phyloP scores from a whole-genome alignment of 2,329 filamentous ascomycete genomes.

The Paraphaeosphaeria minitans region DNA sequence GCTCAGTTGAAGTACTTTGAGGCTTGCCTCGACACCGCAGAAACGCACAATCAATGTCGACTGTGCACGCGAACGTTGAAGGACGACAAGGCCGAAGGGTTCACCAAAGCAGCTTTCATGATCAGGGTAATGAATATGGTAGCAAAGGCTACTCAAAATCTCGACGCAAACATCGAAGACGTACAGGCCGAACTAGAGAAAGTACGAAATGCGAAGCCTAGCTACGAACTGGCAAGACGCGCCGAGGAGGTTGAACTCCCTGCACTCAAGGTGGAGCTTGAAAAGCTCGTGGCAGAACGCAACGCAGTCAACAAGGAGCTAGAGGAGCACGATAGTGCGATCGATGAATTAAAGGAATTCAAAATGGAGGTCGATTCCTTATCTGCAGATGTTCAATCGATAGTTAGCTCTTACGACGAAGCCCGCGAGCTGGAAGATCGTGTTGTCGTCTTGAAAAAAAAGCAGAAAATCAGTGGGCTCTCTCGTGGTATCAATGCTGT shows the following conservation, averaged over 20 bases:
- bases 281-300: conserved; percentile 52
- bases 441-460: conserved; percentile 74
- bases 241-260: conserved; percentile 73
- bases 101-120: conserved; percentile 59
- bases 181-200: conserved; percentile 64
- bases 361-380: conserved; percentile 77
- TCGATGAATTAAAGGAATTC: conserved; percentile 66
- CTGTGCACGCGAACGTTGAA: conserved; percentile 76
- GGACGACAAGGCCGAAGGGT: conserved; percentile 60
- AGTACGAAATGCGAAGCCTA: conserved; percentile 60
- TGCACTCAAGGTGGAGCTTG: conserved; percentile 66
- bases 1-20: conserved; percentile 74
- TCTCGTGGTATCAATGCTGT: conserved; percentile 81
- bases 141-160: conserved; percentile 57
- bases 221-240: conserved; percentile 76
- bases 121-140: conserved; percentile 67
- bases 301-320: conserved; percentile 48
- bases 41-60: conserved; percentile 73
- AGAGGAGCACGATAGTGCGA: conserved; percentile 69
- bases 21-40: conserved; percentile 68
- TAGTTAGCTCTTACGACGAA: conserved; percentile 73
- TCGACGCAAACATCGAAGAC: conserved; percentile 66
- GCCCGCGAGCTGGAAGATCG: conserved; percentile 73
- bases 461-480: conserved; percentile 70
- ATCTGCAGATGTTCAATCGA: conserved; percentile 74